Evolutionary conservation across 2,329 filamentous ascomycete genomes (phyloP).

Genomic region (Sclerotinia spermophila): DNA sequence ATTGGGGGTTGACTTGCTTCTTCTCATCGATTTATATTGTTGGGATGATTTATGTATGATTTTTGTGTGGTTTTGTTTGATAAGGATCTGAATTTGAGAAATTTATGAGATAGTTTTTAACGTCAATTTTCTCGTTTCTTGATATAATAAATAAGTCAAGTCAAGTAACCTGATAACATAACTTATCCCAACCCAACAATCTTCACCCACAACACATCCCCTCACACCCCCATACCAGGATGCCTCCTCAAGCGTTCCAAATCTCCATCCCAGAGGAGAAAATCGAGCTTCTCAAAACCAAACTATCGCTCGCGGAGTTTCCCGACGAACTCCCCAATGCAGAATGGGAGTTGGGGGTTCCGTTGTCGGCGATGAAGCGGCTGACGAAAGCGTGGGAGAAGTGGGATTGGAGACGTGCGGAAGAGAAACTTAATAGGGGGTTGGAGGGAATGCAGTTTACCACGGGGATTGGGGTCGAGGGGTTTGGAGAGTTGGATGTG

Average conservation of each 20-base stretch:
- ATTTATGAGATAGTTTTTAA: no score
- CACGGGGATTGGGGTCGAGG: constrained; percentile 50
- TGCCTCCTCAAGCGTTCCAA: constrained; percentile 41
- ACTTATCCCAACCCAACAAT: background rate
- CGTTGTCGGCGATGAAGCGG: constrained; percentile 56
- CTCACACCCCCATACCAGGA: background rate
- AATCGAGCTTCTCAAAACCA: constrained; percentile 52
- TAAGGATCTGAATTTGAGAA: no score
- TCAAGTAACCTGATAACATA: no score
- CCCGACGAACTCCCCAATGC: constrained; percentile 53
- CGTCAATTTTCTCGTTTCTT: no score
- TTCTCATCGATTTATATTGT: no score
- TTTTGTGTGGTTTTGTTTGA: no score
- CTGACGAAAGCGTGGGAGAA: constrained; percentile 55
- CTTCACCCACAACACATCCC: background rate
- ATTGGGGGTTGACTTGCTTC: no score
- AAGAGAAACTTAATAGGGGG: constrained; percentile 53
- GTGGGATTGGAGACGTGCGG: constrained; percentile 60
- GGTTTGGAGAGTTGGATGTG: constrained; percentile 56
- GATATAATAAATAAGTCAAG: no score
- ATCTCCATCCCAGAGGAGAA: constrained; percentile 50
- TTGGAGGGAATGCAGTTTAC: constrained; percentile 49
- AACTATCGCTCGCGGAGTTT: constrained; percentile 51
- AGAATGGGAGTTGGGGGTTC: constrained; percentile 56
- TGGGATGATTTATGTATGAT: no score